A percentile compares a stretch with the other conserved stretches of the same genome.
phyloP scores from a whole-genome alignment of 257 asterid genomes.

The Ilex asprella region DNA sequence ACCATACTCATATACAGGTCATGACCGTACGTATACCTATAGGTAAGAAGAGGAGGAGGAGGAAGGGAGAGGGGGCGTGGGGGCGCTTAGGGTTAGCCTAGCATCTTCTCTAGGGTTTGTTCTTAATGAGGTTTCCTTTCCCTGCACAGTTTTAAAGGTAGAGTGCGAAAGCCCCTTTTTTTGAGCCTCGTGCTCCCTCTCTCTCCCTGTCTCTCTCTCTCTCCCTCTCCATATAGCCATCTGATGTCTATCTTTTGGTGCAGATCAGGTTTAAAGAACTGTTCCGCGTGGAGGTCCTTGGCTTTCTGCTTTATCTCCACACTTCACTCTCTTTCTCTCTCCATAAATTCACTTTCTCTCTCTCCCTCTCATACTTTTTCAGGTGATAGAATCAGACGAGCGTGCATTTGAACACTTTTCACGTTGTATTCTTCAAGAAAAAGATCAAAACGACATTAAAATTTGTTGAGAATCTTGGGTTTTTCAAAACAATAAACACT shows the following conservation, averaged over 20 bases:
- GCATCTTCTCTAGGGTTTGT: constrained; percentile 7
- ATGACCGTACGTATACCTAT: no score
- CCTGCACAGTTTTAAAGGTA: constrained; percentile 9
- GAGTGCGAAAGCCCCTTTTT: constrained; percentile 1
- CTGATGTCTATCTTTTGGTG: no score
- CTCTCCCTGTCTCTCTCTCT: no score
- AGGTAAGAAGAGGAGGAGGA: no score
- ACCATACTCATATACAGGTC: no score
- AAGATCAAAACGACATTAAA: not conserved
- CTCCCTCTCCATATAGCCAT: no score
- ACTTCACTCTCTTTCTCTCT: not conserved
- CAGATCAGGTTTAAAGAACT: not conserved
- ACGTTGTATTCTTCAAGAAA: not conserved
- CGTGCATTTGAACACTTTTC: constrained; percentile 13
- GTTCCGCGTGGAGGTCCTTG: constrained; percentile 5
- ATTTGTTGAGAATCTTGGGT: constrained; percentile 3
- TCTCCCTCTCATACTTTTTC: constrained; percentile 10
- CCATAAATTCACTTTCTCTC: no score
- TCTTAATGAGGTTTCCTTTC: constrained; percentile 1
- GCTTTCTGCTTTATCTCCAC: not conserved
- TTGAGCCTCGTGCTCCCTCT: constrained; percentile 11
- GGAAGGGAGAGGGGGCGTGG: no score
- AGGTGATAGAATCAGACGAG: constrained; percentile 12
- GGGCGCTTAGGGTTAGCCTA: no score
- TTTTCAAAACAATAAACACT: not conserved